A percentile compares a stretch with the other conserved stretches of the same genome.
phyloP scores from a whole-genome alignment of 352 stramenopile species.

The Globisporangium ultimum region DNA sequence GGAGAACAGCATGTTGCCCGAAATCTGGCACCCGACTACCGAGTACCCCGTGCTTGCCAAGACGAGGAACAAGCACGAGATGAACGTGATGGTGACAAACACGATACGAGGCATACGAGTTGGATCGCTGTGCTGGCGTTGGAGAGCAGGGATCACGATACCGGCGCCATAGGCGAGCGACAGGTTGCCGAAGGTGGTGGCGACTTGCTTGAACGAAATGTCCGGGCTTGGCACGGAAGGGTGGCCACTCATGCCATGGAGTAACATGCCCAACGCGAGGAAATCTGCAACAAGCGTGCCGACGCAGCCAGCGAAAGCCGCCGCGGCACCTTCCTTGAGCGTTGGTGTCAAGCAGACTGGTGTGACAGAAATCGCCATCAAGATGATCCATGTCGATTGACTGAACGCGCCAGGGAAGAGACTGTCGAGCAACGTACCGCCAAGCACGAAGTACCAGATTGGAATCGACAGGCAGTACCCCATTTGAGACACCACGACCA shows the following conservation, averaged over 20 bases:
- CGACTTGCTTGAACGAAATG: conserved; percentile 48
- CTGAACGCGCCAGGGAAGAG: conserved; percentile 49
- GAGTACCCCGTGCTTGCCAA: conserved; percentile 46
- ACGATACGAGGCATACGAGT: conserved; percentile 63
- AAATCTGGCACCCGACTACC: conserved; percentile 60
- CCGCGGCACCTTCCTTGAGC: conserved; percentile 57
- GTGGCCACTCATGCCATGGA: conserved; percentile 54
- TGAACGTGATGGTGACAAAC: conserved; percentile 42
- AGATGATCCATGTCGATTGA: conserved; percentile 53
- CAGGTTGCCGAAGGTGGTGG: conserved; percentile 57
- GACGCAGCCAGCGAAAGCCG: conserved; percentile 53
- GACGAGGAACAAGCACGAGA: conserved; percentile 49
- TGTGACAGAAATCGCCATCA: conserved; percentile 51
- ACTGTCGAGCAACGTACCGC: conserved; percentile 33
- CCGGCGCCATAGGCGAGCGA: conserved; percentile 59
- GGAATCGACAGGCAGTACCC: conserved; percentile 44
- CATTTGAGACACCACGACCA: conserved; percentile 54
- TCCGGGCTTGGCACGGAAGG: conserved; percentile 37
- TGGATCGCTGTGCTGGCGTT: conserved; percentile 58
- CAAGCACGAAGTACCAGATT: conserved; percentile 55
- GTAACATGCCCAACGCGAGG: conserved; percentile 42
- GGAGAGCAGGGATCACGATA: conserved; percentile 60
- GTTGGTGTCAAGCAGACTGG: conserved; percentile 57
- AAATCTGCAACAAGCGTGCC: conserved; percentile 58
- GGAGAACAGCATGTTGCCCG: conserved; percentile 62